These are phyloP conservation scores for Didymella lethalis DNA, from an alignment of 2,329 filamentous ascomycete species.

Conservation along the genomic window DNA sequence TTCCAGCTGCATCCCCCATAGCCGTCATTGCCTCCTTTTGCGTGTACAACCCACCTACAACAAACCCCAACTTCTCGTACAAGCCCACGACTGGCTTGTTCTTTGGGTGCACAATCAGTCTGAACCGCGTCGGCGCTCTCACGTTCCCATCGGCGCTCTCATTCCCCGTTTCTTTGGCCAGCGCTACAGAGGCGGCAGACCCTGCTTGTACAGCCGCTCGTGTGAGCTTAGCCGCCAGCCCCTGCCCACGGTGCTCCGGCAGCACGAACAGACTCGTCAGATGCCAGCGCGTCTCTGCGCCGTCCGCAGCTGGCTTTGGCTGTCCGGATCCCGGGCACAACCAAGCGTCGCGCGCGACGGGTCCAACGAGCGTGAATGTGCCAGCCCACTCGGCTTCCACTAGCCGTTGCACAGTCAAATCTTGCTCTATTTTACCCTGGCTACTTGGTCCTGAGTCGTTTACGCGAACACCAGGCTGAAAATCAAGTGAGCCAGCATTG, in stretches of 20 bases:
- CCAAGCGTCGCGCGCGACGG: neutral
- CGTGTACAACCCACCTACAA: conserved; percentile 3
- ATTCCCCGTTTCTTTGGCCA: neutral
- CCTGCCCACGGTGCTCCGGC: conserved; percentile 1
- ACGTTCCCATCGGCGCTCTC: neutral
- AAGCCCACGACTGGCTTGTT: conserved; percentile 2
- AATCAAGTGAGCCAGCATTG: neutral
- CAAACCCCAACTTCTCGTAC: conserved; percentile 6
- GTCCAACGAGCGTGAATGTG: conserved; percentile 8
- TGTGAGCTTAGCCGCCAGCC: conserved; percentile 2
- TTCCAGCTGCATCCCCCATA: conserved; percentile 4
- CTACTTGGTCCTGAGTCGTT: neutral
- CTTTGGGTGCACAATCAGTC: conserved; percentile 5
- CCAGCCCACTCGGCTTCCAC: neutral
- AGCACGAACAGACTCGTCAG: conserved; percentile 11
- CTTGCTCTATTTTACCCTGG: neutral
- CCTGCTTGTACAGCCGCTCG: conserved; percentile 2
- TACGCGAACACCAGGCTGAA: neutral
- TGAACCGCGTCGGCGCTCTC: conserved; percentile 3
- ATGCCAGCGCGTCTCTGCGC: neutral
- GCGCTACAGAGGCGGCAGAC: neutral
- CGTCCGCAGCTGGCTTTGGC: neutral
- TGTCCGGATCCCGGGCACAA: neutral
- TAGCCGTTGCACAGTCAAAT: neutral
- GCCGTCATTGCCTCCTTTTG: conserved; percentile 7